phyloP scores from a whole-genome alignment of 2,329 filamentous ascomycete species.

The Orbilia blumenaviensis region DNA sequence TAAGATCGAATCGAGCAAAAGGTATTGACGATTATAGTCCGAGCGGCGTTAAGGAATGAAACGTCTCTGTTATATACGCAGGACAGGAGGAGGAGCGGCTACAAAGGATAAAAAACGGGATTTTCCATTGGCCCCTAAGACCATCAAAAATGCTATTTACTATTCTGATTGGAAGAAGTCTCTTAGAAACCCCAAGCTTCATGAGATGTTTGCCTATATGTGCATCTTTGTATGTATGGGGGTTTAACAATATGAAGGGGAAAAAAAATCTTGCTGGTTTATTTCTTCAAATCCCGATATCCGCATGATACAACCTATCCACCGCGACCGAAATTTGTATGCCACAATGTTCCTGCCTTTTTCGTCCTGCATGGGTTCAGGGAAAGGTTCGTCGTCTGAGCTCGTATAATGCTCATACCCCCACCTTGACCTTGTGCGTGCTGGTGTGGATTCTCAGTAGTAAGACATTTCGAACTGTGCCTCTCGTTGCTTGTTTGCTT shows the following conservation, averaged over 20 bases:
- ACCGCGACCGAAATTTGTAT: not conserved
- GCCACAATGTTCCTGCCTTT: not conserved
- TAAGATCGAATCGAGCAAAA: not conserved
- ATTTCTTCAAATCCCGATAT: too few relatives aligned
- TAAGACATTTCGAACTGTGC: not conserved
- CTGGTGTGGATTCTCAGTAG: not conserved
- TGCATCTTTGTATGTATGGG: conserved; percentile 1
- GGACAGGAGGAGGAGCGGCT: not conserved
- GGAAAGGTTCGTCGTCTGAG: not conserved
- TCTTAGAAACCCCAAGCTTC: not conserved
- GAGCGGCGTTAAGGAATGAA: conserved; percentile 20
- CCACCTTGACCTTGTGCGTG: too few relatives aligned
- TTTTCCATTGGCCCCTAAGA: not conserved
- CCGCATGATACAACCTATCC: not conserved
- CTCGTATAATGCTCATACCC: conserved; percentile 4
- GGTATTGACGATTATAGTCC: not conserved
- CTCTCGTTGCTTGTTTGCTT: conserved; percentile 1
- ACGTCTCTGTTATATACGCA: not conserved
- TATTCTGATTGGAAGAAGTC: not conserved
- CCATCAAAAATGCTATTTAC: not conserved
- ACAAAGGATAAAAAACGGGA: conserved; percentile 3
- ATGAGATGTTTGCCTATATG: conserved; percentile 3
- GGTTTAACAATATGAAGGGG: too few relatives aligned
- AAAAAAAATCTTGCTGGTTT: too few relatives aligned
- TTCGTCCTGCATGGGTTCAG: not conserved